Evolutionary conservation across 441 rosid genomes (phyloP).

Genomic region (Euphorbia schlechtendalii): DNA sequence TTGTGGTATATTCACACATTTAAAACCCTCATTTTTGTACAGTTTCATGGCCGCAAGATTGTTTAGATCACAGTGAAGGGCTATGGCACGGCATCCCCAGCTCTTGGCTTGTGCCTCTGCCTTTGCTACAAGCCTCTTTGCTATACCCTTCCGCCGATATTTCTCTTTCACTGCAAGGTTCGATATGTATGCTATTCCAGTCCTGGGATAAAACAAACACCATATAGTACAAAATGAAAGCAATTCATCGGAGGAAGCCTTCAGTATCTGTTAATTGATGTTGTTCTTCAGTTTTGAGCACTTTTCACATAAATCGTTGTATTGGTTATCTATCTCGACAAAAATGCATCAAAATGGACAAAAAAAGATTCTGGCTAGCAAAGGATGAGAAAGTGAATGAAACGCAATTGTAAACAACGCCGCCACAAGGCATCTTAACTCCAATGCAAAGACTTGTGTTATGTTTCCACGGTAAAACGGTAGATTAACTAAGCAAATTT

Average conservation of each 20-base stretch:
- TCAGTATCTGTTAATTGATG: neutral
- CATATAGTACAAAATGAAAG: neutral
- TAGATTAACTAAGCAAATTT: neutral
- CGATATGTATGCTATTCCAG: conserved; percentile 84
- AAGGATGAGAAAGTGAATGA: neutral
- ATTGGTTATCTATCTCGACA: neutral
- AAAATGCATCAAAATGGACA: neutral
- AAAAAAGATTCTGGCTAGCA: neutral
- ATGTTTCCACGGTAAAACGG: neutral
- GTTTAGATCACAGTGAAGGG: conserved; percentile 75
- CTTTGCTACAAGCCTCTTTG: conserved; percentile 60
- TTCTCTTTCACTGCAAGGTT: conserved; percentile 80
- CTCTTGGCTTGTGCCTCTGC: conserved; percentile 78
- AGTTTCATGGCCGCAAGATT: conserved; percentile 63
- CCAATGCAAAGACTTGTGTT: neutral
- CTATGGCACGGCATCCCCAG: conserved; percentile 83
- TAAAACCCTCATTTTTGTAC: conserved; percentile 69
- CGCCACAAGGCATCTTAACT: neutral
- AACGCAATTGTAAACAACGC: neutral
- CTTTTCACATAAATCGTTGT: neutral
- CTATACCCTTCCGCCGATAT: conserved; percentile 73
- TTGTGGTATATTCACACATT: conserved; percentile 58
- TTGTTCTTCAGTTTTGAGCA: neutral
- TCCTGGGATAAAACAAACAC: conserved; percentile 32
- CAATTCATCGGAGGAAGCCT: neutral